phyloP scores from a whole-genome alignment of 257 asterid species.

The Eustoma russellianum region DNA sequence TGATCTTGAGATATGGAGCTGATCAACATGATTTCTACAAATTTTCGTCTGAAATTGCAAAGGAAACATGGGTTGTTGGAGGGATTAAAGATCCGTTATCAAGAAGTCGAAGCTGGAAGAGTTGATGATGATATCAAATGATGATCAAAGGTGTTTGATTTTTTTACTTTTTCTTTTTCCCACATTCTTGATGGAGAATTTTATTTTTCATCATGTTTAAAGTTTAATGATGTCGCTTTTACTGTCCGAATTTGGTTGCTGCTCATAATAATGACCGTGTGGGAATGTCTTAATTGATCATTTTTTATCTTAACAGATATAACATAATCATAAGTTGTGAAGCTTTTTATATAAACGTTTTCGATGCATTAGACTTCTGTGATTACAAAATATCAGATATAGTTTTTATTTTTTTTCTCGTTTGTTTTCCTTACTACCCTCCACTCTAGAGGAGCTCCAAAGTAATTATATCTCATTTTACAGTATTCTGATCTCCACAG shows the following conservation, averaged over 20 bases:
- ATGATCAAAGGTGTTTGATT: slow-evolving; percentile 5
- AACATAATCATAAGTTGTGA: not conserved
- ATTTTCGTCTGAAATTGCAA: slow-evolving; percentile 47
- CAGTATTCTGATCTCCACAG: too few relatives aligned
- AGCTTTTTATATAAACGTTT: not conserved
- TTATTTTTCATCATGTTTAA: slow-evolving; percentile 2
- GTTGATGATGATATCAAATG: slow-evolving; percentile 27
- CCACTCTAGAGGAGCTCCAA: too few relatives aligned
- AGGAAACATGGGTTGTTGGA: slow-evolving; percentile 64
- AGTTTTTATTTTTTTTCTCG: too few relatives aligned
- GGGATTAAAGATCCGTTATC: slow-evolving; percentile 49
- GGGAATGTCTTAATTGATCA: not conserved
- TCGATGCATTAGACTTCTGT: too few relatives aligned
- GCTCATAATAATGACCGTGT: not conserved
- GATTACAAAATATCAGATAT: too few relatives aligned
- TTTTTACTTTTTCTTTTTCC: not conserved
- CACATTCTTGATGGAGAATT: not conserved
- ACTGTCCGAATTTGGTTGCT: not conserved
- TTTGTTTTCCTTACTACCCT: too few relatives aligned
- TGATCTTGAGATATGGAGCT: slow-evolving; percentile 45
- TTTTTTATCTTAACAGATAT: slow-evolving; percentile 4
- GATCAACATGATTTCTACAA: slow-evolving; percentile 23
- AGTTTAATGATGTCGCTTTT: too few relatives aligned
- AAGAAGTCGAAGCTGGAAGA: slow-evolving; percentile 71
- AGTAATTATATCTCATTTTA: too few relatives aligned